Base-by-base conservation (phyloP, 148 eudicot species). In the Fagopyrum tataricum region DNA sequence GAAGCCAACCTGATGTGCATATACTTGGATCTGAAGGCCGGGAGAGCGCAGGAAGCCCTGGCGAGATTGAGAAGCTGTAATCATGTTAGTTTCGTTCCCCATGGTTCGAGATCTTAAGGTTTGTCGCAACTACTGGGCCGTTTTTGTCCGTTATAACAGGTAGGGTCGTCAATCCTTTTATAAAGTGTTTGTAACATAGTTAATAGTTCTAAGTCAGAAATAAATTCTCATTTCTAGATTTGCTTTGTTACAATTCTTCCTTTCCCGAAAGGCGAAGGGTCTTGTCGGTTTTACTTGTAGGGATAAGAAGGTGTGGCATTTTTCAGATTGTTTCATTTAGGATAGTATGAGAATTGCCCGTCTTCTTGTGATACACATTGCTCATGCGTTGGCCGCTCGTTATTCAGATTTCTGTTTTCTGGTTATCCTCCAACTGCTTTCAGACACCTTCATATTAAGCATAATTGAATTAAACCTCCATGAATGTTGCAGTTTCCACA, bases 111-210 rank as follows among this genome's bases (percentile, higher is more conserved):
- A 59, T 80, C 77, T 21, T 79, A 81, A 72, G 83, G 81, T 59
- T 68, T 83, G 51, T 79, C 59, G 7, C 39, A 39, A 67, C 70
- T 20, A 64, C 76, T 73, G 67, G 70, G 53, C 75, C 77, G 70
- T 76, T 67, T 67, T 41, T 41, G 48, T 70, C 69, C 67, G 71
- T 76, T 78, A 81, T 39, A 67, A 67, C 82, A 85, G 81, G 85
- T 87, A 90, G 87, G 87, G 79, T 82, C 66, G 77, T 73, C 77
- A 69, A 74, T 79, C 78, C 81, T 82, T 77, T 75, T 37, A 67
- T 71, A 58, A 72, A 76, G 86, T 82, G 80, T 84, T 77, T 93
- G 97, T 93, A 89, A 83, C 94, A 91, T 93, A 91, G 79, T 18
- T 86, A 31, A 91, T 86, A 91, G 97, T 76, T 82, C 80, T n/a